Percentiles rank a stretch among this genome's conserved stretches.
Conservation (phyloP, 371 early-diverging fungal species). For the Saksenaea vasiformis region DNA sequence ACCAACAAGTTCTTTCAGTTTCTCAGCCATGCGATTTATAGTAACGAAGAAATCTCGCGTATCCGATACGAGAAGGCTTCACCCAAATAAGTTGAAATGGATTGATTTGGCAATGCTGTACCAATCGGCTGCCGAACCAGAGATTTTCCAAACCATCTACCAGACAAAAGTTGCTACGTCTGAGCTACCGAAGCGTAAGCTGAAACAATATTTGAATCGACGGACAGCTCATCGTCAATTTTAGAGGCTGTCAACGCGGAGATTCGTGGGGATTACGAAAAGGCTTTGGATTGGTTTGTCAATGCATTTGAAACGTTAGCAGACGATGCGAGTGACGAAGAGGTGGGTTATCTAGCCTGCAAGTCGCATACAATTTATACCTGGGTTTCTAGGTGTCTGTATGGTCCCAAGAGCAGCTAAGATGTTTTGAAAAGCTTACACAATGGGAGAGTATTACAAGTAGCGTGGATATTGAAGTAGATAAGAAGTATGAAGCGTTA, state of each 20-base stretch:
- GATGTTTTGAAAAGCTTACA: constrained; percentile 63
- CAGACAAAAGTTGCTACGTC: constrained; percentile 52
- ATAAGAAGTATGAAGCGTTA: constrained; percentile 35
- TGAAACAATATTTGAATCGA: not conserved
- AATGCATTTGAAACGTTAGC: constrained; percentile 36
- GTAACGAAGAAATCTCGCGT: constrained; percentile 11
- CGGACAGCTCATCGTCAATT: not conserved
- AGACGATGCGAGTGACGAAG: constrained; percentile 43
- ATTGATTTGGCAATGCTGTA: constrained; percentile 63
- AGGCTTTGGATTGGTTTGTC: constrained; percentile 51
- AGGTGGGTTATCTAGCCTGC: constrained; percentile 20
- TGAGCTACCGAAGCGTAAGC: constrained; percentile 40
- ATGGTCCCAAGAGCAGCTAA: constrained; percentile 61
- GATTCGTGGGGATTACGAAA: constrained; percentile 57
- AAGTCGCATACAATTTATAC: not conserved
- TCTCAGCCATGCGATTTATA: not conserved
- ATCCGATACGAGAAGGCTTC: constrained; percentile 2
- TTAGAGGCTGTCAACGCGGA: constrained; percentile 63
- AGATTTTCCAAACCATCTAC: constrained; percentile 63
- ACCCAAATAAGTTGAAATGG: constrained; percentile 42
- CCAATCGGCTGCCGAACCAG: constrained; percentile 61
- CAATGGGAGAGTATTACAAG: constrained; percentile 64
- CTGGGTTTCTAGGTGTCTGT: constrained; percentile 18
- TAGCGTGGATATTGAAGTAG: constrained; percentile 43
- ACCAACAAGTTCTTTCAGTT: too few relatives aligned